Evolutionary conservation across 768 basidiomycete species (phyloP), one percentile per base, ranked within the genome.

Genomic region (Tubosaeta brunneosetosa): DNA sequence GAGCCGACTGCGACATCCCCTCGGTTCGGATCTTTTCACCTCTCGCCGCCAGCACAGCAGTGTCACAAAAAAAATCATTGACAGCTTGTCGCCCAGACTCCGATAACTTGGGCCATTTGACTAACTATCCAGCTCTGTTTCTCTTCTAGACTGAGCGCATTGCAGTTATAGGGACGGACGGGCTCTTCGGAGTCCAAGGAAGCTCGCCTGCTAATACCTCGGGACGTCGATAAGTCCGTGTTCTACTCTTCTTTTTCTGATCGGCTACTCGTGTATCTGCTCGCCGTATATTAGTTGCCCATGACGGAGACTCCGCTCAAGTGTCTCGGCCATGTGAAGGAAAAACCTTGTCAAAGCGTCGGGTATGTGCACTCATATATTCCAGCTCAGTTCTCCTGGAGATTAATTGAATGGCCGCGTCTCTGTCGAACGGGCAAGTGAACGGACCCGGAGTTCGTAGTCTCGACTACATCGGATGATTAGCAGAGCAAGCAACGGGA

Each of bases 401-500:
- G 48, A 53, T 42, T 50, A 36, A 48, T 37, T 34, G n/a, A 9
- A 14, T 19, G 14, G 14, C 49, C 45, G 48, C 16, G 19, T 46
- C 43, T n/a, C 13, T 8, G 31, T 58, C 58, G 59, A 52, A 44
- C 48, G 52, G 55, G 50, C 13, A 36, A 22, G 40, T 17, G 40
- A 41, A 38, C 7, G n/a, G 40, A 3, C 10, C 19, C 19, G n/a
- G 37, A 22, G 26, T 3, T 10, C 10, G n/a, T 36, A 37, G 36
- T 47, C 32, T 50, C 14, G 38, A 19, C 44, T 32, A n/a, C 16
- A 27, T 12, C 9, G 13, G 32, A 41, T 43, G 49, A 57, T 57
- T 52, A 37, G 49, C 29, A 53, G 49, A 43, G 51, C 42, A 47
- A 32, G 32, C 31, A 43, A 45, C 46, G 46, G 55, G 32, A 51